Base-by-base conservation (phyloP, 352 stramenopile genomes). In the Pythium coloratum region DNA sequence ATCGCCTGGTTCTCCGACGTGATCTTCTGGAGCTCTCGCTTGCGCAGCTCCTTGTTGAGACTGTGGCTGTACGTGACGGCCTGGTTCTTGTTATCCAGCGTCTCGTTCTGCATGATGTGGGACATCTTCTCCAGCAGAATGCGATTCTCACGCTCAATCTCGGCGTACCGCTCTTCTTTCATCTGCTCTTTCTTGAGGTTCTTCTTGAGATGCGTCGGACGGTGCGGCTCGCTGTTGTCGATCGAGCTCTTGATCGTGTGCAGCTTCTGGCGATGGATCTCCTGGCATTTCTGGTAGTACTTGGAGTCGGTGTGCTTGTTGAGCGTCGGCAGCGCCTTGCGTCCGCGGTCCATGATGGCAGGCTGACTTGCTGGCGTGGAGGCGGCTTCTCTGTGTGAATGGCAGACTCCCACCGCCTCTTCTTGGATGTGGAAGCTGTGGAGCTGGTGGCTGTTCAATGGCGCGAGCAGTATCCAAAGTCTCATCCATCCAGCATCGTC, bases 121-220 rank as follows among this genome's bases (percentile, higher is more conserved):
- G 91, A 97, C 96, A 99, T 99, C 72, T 99, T 99, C 70, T 98
- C 91, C 42, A 99, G 79, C 59, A 99, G 67, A 47, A 99, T 95
- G 58, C 95, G 89, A 72, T 99, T 99, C 72, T 99, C 97, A 18
- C 92, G 91, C 78, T 99, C 96, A 66, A 99, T 99, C 69, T 97
- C 86, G 30, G 89, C 89, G 57, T 94, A 96, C 51, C 94, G 81
- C 49, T 99, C 96, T 75, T 99, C 95, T 70, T 98, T 97, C 76
- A 99, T 90, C 68, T 98, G 92, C 75, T 99, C 96, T 63, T 97
- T 98, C 78, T 99, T 99, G 36, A 97, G 83, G 68, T 99, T 99
- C 78, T 98, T 98, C 69, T 78, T 76, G 32, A 98, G 62, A 54
- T 98, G 95, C n/a, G 82, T 86, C 46, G 96, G 96, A 4, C 89